phyloP scores from a whole-genome alignment of 1,284 basidiomycete species.

The Malassezia caprae region DNA sequence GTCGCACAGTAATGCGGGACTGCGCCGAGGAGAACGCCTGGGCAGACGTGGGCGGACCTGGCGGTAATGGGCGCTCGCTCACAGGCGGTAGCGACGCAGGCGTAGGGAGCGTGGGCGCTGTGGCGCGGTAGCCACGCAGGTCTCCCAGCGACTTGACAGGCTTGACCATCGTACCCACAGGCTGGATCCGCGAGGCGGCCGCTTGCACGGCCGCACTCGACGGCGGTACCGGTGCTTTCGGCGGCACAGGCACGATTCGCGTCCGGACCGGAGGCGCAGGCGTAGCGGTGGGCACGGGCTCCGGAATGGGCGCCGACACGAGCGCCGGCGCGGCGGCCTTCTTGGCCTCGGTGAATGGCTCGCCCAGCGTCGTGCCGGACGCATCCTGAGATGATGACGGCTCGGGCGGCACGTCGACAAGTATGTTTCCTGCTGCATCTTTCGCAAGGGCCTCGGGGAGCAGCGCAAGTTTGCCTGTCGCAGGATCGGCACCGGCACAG shows the following conservation, averaged over 20 bases:
- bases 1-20: neutral
- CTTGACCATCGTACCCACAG: neutral
- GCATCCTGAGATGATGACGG: neutral
- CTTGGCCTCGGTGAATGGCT: constrained; percentile 8
- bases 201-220: neutral
- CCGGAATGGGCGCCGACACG: neutral
- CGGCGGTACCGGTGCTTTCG: neutral
- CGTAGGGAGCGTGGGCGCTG: neutral
- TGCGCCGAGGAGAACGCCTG: neutral
- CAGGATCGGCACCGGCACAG: constrained; percentile 13
- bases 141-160: neutral
- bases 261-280: neutral
- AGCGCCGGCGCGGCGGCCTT: neutral
- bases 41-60: neutral
- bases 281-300: neutral
- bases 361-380: constrained; percentile 3
- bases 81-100: neutral
- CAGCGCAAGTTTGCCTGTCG: constrained; percentile 4
- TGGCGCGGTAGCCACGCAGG: neutral
- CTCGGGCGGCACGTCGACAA: constrained; percentile 1
- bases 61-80: neutral
- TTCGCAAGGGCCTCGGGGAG: constrained; percentile 7
- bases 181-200: neutral
- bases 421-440: neutral
- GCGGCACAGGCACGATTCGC: neutral